These are phyloP conservation scores for Xylariaceae sp. DNA, from an alignment of 2,329 filamentous ascomycete species.

Conservation along the genomic window DNA sequence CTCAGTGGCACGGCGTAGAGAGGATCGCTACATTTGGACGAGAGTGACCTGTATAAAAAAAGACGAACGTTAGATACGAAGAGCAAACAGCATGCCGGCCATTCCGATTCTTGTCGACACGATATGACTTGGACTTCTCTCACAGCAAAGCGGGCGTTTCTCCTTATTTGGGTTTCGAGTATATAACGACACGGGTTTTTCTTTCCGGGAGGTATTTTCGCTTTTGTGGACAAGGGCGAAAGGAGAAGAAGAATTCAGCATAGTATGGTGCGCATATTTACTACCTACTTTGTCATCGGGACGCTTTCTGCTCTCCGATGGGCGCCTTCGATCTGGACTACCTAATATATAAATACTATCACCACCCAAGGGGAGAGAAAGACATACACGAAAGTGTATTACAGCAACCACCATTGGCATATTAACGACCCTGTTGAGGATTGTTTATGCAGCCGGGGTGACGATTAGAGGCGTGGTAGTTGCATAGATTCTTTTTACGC, in stretches of 20 bases:
- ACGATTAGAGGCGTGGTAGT: conserved; percentile 6
- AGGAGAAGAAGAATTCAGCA: conserved; percentile 9
- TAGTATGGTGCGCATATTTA: conserved; percentile 6
- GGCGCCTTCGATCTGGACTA: not conserved
- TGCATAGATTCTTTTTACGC: not conserved
- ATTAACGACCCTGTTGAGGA: not conserved
- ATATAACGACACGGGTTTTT: conserved; percentile 14
- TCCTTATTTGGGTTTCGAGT: conserved; percentile 17
- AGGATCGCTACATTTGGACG: not conserved
- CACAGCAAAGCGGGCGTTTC: conserved; percentile 18
- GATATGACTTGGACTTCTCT: conserved; percentile 16
- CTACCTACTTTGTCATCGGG: not conserved
- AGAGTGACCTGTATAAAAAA: conserved; percentile 14
- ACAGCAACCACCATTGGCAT: not conserved
- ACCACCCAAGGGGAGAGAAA: not conserved
- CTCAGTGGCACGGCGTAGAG: not conserved
- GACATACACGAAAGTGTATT: not conserved
- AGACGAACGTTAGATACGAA: conserved; percentile 1
- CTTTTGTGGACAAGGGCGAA: not conserved
- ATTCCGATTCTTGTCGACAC: conserved; percentile 17
- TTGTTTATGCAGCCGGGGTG: not conserved
- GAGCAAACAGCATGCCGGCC: conserved; percentile 2
- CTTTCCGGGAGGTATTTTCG: conserved; percentile 2
- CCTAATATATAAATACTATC: not conserved
- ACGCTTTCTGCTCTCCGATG: not conserved